A percentile compares a stretch with the other conserved stretches of the same genome.
Evolutionary conservation across 2,329 filamentous ascomycete species (phyloP).

Genomic region (Cladosporium cucumerinum): DNA sequence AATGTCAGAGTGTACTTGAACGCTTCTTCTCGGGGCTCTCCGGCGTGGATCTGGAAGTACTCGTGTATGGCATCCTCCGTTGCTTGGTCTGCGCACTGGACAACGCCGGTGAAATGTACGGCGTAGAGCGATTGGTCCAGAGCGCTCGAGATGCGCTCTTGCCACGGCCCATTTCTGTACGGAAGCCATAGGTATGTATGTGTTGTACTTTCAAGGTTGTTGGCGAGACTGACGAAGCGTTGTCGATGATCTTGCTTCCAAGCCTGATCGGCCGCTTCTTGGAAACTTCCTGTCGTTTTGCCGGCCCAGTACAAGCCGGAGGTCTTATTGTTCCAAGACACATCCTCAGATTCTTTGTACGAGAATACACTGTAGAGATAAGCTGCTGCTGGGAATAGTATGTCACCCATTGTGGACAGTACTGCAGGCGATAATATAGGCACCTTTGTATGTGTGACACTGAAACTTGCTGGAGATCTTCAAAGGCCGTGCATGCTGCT

Average conservation of each 20-base stretch:
- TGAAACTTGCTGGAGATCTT: background rate
- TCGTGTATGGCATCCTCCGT: background rate
- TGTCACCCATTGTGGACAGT: background rate
- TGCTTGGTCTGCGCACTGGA: background rate
- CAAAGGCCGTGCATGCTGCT: background rate
- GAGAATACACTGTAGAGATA: background rate
- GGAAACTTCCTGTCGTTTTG: background rate
- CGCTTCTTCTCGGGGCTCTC: constrained; percentile 11
- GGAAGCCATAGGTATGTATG: background rate
- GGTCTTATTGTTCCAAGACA: background rate
- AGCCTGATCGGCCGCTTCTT: background rate
- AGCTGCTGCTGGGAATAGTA: background rate
- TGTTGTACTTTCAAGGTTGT: background rate
- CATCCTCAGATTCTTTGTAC: background rate
- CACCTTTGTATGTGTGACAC: background rate
- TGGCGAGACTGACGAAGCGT: background rate
- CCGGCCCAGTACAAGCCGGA: background rate
- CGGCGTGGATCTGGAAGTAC: background rate
- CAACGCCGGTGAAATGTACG: background rate
- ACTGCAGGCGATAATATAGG: background rate
- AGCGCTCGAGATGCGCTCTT: background rate
- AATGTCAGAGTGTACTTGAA: constrained; percentile 17
- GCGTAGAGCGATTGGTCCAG: background rate
- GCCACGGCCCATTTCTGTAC: background rate
- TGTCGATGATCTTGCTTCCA: background rate